Evolutionary conservation across 352 stramenopile species (phyloP).

Genomic region (Phytophthora kernoviae): DNA sequence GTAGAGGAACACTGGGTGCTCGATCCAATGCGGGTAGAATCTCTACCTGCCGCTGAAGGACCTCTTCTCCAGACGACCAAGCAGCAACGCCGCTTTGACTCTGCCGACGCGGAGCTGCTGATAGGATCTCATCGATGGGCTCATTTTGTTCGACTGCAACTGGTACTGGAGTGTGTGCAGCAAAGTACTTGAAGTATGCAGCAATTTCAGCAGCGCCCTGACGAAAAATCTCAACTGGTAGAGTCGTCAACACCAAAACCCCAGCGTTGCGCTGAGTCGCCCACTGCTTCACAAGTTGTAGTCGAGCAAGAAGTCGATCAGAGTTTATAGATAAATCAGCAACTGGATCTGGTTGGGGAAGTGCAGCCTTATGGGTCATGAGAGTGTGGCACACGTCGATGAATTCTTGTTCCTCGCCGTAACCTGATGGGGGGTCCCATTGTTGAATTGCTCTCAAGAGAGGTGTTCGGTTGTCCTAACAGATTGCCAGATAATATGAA

Average conservation of each 20-base stretch:
- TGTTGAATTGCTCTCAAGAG: constrained; percentile 20
- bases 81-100: constrained; percentile 9
- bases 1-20: background rate
- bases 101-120: constrained; percentile 7
- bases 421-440: constrained; percentile 18
- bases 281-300: constrained; percentile 33
- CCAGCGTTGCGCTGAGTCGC: constrained; percentile 21
- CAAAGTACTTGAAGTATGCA: constrained; percentile 29
- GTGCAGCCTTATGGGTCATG: constrained; percentile 26
- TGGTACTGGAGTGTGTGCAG: constrained; percentile 14
- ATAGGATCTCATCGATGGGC: constrained; percentile 11
- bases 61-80: constrained; percentile 25
- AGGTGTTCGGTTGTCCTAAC: constrained; percentile 26
- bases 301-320: constrained; percentile 13
- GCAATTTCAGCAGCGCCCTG: constrained; percentile 15
- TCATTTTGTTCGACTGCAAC: constrained; percentile 13
- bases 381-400: constrained; percentile 33
- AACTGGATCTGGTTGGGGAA: background rate
- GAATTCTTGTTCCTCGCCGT: constrained; percentile 29
- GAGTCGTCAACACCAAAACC: constrained; percentile 15
- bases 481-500: background rate
- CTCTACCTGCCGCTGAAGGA: constrained; percentile 29
- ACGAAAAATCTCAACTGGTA: constrained; percentile 32
- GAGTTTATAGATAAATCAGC: constrained; percentile 4
- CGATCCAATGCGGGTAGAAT: constrained; percentile 29